A percentile compares a stretch with the other conserved stretches of the same genome.
These are phyloP conservation scores for Monilinia fructicola DNA, from an alignment of 2,329 filamentous ascomycete species.

Conservation along the genomic window DNA sequence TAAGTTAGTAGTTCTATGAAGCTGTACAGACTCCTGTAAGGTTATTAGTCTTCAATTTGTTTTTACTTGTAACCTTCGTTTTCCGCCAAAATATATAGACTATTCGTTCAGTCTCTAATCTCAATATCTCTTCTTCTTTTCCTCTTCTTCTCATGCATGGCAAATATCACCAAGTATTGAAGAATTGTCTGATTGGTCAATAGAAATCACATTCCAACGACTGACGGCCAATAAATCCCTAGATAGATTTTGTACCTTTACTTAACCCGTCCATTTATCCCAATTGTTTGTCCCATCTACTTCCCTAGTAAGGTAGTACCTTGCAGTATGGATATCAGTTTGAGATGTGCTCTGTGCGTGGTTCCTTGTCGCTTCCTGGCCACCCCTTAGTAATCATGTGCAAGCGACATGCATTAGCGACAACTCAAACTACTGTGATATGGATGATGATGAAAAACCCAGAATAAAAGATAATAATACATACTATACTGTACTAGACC, in stretches of 20 bases:
- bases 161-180: neutral
- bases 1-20: neutral
- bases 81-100: neutral
- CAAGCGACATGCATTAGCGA: neutral
- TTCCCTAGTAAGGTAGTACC: neutral
- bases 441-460: too few species aligned
- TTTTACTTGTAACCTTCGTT: slow-evolving; percentile 3
- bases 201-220: neutral
- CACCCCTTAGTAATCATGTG: neutral
- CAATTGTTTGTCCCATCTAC: too few species aligned
- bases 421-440: neutral
- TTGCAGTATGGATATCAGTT: neutral
- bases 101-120: neutral
- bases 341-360: slow-evolving; percentile 8
- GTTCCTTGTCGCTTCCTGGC: neutral
- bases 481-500: too few species aligned
- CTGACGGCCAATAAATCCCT: neutral
- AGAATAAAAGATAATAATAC: too few species aligned
- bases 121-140: neutral
- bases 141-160: neutral
- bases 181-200: neutral
- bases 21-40: neutral
- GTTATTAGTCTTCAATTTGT: neutral
- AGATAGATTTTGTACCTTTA: too few species aligned
- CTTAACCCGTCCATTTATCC: too few species aligned